Evolutionary conservation across 805 yeast species (phyloP), one percentile per base, ranked within the genome.

Genomic region (Candida quercuum): DNA sequence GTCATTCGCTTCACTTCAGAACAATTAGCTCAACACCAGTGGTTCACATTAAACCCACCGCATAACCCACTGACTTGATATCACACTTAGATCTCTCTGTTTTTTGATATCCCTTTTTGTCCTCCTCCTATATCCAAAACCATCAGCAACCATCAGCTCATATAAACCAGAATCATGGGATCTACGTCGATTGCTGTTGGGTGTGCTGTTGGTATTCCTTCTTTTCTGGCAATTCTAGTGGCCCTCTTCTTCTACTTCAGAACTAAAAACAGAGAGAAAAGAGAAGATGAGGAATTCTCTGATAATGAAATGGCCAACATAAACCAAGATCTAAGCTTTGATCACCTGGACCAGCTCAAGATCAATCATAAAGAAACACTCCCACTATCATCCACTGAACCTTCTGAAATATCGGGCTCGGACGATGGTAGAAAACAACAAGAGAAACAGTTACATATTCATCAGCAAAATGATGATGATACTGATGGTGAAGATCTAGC

Each of bases 181-280:
- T 27, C 40, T 9, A 54, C 59, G 1, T 51, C 59, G 2, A 42
- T 65, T 8, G 72, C 76, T 2, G 77, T 72, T 3, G 78, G 77
- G 3, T 66, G 74, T 43, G 74, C 78, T 3, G 72, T 74, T 4
- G 78, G 77, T 24, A 60, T 74, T 18, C 79, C 79, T 1, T 48
- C 64, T n/a, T 64, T 61, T 4, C 43, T 70, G 9, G 66, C 69
- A 2, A 11, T 66, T 1, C 14, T 61, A 0, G 56, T 69, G 3
- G 60, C 68, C 0, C 23, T 58, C 3, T 43, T 43, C 10, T 61
- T 69, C 39, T 65, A 71, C 66, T 40, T 53, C 22, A 59, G 68
- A 31, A 62, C 66, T 38, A 66, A 60, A 38, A 47, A 56, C 39
- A 58, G 65, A 31, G 55, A 62, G 27, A 60, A 57, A 33, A 49